phyloP scores from a whole-genome alignment of 148 eudicot species.

The Vaccinium macrocarpon region DNA sequence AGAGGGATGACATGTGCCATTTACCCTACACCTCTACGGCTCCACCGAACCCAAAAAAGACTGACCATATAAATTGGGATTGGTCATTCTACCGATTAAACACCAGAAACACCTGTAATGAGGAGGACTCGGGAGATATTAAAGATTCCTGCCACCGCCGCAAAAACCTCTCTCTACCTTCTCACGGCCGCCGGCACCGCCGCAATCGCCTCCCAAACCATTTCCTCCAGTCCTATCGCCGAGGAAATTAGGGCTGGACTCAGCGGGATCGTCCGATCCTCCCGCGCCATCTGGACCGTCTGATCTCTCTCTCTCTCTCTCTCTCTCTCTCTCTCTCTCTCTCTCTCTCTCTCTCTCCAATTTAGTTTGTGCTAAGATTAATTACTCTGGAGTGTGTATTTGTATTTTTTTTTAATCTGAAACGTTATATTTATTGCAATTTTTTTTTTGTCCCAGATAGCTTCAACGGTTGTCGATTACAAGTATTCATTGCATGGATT shows the following conservation, averaged over 20 bases:
- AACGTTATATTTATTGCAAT: background rate
- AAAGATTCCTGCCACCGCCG: conserved; percentile 42
- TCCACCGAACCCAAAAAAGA: too few relatives aligned
- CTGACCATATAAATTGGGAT: background rate
- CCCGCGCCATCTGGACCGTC: conserved; percentile 70
- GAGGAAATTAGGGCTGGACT: conserved; percentile 36
- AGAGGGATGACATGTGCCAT: background rate
- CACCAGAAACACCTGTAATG: background rate
- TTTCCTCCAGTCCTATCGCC: conserved; percentile 18
- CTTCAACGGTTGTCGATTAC: conserved; percentile 64
- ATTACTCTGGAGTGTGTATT: background rate
- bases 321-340: conserved; percentile 10
- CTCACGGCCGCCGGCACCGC: conserved; percentile 46
- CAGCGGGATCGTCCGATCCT: conserved; percentile 59
- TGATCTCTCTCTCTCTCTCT: conserved; percentile 8
- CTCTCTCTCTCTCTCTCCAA: background rate
- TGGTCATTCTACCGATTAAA: background rate
- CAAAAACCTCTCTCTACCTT: conserved; percentile 44
- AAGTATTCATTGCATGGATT: conserved; percentile 70
- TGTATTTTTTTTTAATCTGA: too few relatives aligned
- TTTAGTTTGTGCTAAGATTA: background rate
- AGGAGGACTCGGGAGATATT: conserved; percentile 13
- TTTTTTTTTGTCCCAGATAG: conserved; percentile 37
- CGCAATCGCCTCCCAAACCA: conserved; percentile 24
- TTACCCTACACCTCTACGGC: too few relatives aligned